Percentiles rank a stretch among this genome's conserved stretches.
Evolutionary conservation across 106 monocot genomes (phyloP).

Genomic region (Phalaenopsis aphrodite): DNA sequence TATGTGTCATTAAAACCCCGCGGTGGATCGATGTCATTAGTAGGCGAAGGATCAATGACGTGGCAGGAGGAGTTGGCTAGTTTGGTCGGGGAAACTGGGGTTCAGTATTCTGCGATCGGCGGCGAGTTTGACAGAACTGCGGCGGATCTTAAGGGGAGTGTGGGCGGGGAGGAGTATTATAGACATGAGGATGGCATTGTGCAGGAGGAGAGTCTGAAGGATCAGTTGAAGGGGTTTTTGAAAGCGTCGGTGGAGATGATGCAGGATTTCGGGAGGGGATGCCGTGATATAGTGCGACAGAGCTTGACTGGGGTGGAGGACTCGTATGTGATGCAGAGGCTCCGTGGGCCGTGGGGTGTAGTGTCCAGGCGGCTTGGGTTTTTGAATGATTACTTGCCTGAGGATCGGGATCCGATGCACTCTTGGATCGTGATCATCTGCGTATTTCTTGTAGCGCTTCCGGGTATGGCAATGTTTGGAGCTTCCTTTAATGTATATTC

Average conservation of each 20-base stretch:
- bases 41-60: conserved; percentile 23
- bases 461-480: conserved; percentile 28
- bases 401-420: conserved; percentile 81
- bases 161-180: conserved; percentile 9
- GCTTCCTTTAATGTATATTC: not conserved
- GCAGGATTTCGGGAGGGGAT: conserved; percentile 57
- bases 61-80: conserved; percentile 63
- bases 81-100: conserved; percentile 37
- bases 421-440: conserved; percentile 71
- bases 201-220: conserved; percentile 66
- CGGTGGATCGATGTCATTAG: conserved; percentile 1
- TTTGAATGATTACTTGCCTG: conserved; percentile 92
- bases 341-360: conserved; percentile 32
- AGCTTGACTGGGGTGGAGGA: conserved; percentile 69
- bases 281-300: conserved; percentile 57
- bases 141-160: conserved; percentile 3
- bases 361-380: conserved; percentile 44
- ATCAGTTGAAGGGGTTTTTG: conserved; percentile 78
- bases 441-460: conserved; percentile 54
- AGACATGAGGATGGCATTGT: conserved; percentile 20
- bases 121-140: conserved; percentile 2
- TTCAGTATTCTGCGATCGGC: conserved; percentile 18
- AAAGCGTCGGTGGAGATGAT: conserved; percentile 69
- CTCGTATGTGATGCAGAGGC: conserved; percentile 33
- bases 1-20: not conserved